A percentile compares a stretch with the other conserved stretches of the same genome.
phyloP scores from a whole-genome alignment of 2,329 filamentous ascomycete species.

The Waltergamsia citrina region DNA sequence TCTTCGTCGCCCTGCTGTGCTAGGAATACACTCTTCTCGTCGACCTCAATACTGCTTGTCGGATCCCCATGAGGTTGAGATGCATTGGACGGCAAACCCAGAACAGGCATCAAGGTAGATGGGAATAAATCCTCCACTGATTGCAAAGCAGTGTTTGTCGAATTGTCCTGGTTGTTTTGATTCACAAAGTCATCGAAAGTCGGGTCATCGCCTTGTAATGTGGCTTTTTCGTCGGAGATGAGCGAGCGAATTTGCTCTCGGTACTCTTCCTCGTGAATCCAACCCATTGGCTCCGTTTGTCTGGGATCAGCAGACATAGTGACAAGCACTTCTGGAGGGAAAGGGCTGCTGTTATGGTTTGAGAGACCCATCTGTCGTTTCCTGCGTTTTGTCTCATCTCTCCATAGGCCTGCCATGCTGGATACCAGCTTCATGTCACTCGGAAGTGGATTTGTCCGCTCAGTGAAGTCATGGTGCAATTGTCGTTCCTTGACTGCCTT shows the following conservation, averaged over 20 bases:
- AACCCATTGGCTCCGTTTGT: constrained; percentile 62
- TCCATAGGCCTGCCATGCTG: constrained; percentile 92
- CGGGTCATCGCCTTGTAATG: constrained; percentile 17
- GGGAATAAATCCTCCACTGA: constrained; percentile 85
- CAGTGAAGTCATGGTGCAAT: constrained; percentile 81
- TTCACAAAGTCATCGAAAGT: constrained; percentile 60
- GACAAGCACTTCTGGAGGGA: constrained; percentile 70
- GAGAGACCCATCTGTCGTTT: constrained; percentile 58
- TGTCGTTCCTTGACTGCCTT: constrained; percentile 63
- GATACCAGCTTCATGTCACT: constrained; percentile 74
- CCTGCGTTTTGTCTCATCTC: constrained; percentile 73
- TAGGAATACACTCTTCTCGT: constrained; percentile 48
- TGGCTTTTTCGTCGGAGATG: constrained; percentile 48
- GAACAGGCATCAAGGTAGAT: constrained; percentile 31
- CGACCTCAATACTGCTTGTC: constrained; percentile 46
- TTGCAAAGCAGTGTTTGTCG: constrained; percentile 68
- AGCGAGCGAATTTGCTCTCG: constrained; percentile 54
- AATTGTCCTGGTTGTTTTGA: constrained; percentile 38
- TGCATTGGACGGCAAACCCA: constrained; percentile 21
- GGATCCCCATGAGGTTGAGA: constrained; percentile 18
- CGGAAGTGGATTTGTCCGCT: constrained; percentile 54
- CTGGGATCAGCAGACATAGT: constrained; percentile 83
- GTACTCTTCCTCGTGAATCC: constrained; percentile 89
- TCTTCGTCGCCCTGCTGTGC: constrained; percentile 36
- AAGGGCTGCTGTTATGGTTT: constrained; percentile 62